phyloP scores from a whole-genome alignment of 2,329 filamentous ascomycete species.

The Ophiostoma sp. region DNA sequence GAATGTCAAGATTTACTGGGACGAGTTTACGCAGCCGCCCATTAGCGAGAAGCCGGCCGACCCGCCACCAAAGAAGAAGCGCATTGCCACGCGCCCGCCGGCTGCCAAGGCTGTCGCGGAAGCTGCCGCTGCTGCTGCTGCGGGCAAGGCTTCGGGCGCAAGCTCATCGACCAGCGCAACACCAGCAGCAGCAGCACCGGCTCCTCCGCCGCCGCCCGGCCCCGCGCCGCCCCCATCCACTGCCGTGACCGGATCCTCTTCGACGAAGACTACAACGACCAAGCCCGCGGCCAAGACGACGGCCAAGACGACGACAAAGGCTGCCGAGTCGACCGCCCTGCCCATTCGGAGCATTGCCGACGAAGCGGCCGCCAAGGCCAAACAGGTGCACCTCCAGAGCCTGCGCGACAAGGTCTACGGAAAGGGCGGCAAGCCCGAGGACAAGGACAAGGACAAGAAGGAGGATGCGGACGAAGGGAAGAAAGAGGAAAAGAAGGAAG shows the following conservation, averaged over 20 bases:
- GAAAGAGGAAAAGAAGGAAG: conserved; percentile 16
- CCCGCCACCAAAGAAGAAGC: conserved; percentile 30
- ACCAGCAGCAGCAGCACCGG: neutral
- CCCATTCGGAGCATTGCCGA: conserved; percentile 59
- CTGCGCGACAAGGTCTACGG: conserved; percentile 58
- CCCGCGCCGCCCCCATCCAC: conserved; percentile 25
- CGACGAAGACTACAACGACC: neutral
- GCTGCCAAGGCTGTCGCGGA: conserved; percentile 25
- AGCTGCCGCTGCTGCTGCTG: neutral
- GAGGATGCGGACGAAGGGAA: neutral
- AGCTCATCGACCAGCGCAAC: conserved; percentile 18
- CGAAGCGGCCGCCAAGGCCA: conserved; percentile 65
- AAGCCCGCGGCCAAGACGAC: conserved; percentile 33
- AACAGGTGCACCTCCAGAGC: conserved; percentile 56
- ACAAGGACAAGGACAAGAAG: conserved; percentile 22
- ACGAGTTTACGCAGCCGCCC: conserved; percentile 60
- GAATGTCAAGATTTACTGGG: conserved; percentile 70
- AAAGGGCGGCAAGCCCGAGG: conserved; percentile 38
- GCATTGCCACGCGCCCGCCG: neutral
- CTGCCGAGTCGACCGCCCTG: conserved; percentile 34
- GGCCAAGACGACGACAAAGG: conserved; percentile 32
- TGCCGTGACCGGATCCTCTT: neutral
- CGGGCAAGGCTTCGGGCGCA: conserved; percentile 8
- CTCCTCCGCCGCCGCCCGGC: conserved; percentile 31
- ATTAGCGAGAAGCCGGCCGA: conserved; percentile 54